These are phyloP conservation scores for Cajanus cajan DNA, from an alignment of 306 rosid genomes.

Conservation along the genomic window DNA sequence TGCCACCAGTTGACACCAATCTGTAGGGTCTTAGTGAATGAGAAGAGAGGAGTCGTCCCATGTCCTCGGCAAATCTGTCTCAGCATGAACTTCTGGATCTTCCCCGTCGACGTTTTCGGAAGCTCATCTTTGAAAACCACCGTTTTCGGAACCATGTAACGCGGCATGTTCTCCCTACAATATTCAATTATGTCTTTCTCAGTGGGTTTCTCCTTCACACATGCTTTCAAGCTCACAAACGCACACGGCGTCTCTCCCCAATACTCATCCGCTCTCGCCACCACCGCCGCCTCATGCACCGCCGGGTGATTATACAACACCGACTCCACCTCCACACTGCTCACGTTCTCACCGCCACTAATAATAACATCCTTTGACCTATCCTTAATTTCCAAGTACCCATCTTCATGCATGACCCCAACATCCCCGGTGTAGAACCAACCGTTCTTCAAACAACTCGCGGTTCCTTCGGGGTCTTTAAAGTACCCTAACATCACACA, in stretches of 20 bases:
- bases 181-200: conserved; percentile 55
- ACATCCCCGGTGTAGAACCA: conserved; percentile 80
- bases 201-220: conserved; percentile 32
- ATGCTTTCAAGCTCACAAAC: conserved; percentile 54
- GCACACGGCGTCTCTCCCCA: conserved; percentile 93
- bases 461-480: conserved; percentile 50
- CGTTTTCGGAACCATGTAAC: conserved; percentile 62
- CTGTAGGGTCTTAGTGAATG: no score
- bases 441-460: conserved; percentile 42
- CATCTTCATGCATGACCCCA: conserved; percentile 70
- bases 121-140: conserved; percentile 62
- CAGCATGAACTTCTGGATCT: conserved; percentile 58
- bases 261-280: conserved; percentile 58
- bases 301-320: conserved; percentile 52
- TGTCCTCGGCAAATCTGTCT: conserved; percentile 46
- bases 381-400: conserved; percentile 70
- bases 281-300: conserved; percentile 74
- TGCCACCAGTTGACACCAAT: no score
- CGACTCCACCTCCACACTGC: conserved; percentile 79
- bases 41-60: conserved; percentile 28
- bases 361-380: conserved; percentile 74
- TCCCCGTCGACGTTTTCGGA: conserved; percentile 70
- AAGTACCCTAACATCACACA: conserved; percentile 63
- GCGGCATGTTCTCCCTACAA: conserved; percentile 55
- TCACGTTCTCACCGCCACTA: conserved; percentile 78